Conservation (phyloP, 345 rosid genomes). For the Excoecaria agallocha region DNA sequence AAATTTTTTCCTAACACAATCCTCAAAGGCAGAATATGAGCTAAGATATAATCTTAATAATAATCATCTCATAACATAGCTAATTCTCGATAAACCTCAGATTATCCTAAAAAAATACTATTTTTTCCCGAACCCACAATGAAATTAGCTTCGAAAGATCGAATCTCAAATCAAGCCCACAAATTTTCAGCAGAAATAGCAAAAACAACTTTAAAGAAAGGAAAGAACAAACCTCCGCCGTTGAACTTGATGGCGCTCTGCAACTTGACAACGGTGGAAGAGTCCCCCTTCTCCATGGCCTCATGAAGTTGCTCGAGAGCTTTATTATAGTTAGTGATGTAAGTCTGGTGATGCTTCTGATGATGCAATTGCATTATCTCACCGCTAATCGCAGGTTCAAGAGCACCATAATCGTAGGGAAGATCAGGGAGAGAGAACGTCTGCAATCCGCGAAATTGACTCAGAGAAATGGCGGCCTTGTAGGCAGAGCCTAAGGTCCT, state of each 20-base stretch:
- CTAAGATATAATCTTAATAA: neutral
- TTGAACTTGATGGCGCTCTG: slow-evolving; percentile 96
- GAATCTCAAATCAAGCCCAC: neutral
- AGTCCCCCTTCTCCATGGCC: slow-evolving; percentile 62
- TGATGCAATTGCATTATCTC: slow-evolving; percentile 97
- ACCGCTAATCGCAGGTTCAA: slow-evolving; percentile 90
- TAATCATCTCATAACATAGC: too few species aligned
- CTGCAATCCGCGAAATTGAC: slow-evolving; percentile 38
- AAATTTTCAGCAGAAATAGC: neutral
- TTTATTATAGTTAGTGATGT: slow-evolving; percentile 83
- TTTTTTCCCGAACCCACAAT: neutral
- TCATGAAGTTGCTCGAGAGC: slow-evolving; percentile 75
- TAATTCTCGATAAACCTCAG: too few species aligned
- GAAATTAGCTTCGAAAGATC: neutral
- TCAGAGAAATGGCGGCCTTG: slow-evolving; percentile 8
- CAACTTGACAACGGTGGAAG: slow-evolving; percentile 59
- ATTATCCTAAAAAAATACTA: too few species aligned
- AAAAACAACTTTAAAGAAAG: neutral
- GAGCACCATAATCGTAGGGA: slow-evolving; percentile 74
- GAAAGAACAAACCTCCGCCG: slow-evolving; percentile 64
- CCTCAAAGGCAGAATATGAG: neutral
- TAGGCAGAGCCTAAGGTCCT: slow-evolving; percentile 33
- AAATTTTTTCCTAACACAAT: neutral
- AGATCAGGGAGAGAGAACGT: slow-evolving; percentile 89
- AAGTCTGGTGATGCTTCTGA: slow-evolving; percentile 96